Evolutionary conservation across 306 rosid species (phyloP), one percentile per base, ranked within the genome.

Genomic region (Luffa aegyptiaca): DNA sequence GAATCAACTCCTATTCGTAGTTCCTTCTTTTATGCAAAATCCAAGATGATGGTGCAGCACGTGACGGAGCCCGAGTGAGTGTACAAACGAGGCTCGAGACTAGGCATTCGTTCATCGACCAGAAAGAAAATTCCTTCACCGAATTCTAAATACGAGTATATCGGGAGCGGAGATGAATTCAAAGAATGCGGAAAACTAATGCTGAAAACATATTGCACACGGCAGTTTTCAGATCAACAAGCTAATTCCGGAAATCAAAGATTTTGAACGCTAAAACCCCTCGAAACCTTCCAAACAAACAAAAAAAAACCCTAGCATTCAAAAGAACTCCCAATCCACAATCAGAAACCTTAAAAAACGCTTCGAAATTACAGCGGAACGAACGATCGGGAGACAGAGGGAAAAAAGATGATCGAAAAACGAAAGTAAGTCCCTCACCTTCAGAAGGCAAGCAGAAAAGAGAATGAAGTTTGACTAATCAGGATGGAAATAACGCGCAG

Each of bases 221-320:
- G 33, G 78, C 75, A 83, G 82, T 77, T 83, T 78, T 82, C 84
- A 90, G 96, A 96, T 93, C 97, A 88, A 88, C 80, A 66, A 83
- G 84, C 85, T 72, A 37, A 88, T 84, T 79, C 89, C 77, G 31
- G 52, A 69, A 71, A 84, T 81, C 55, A 75, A 78, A 33, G 64
- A 82, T 87, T 81, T 82, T 51, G 84, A 73, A 64, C 77, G 82
- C 92, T 86, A 90, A 94, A 89, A 88, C 97, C 89, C 88, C 35
- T 20, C 53, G 79, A 75, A 84, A 80, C 90, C 78, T 46, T 57
- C 21, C 4, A 56, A 9, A 37, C 41, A 37, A 37, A 37, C 0
- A 57, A 76, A 44, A 82, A 64, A 81, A 83, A 86, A 86, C 84
- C 87, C 86, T 80, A 82, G 76, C 82, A 79, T 64, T 65, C 35